These are phyloP conservation scores for Mortierella sp. DNA, from an alignment of 371 early-diverging fungal genomes.

Conservation along the genomic window DNA sequence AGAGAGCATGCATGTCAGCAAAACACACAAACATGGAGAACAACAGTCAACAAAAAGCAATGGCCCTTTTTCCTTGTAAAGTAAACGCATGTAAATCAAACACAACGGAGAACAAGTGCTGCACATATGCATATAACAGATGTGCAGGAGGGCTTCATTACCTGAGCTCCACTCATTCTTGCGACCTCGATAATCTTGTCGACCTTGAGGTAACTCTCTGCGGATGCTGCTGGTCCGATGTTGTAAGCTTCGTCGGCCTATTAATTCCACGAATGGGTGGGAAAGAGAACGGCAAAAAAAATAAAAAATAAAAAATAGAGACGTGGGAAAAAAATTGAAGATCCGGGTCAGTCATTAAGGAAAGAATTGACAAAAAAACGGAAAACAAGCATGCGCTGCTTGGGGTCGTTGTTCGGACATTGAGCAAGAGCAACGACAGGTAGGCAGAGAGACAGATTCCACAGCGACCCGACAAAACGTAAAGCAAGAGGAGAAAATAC, in stretches of 20 bases:
- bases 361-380: constrained; percentile 2
- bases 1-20: neutral
- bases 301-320: neutral
- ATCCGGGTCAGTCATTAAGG: neutral
- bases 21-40: neutral
- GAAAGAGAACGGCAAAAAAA: neutral
- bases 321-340: constrained; percentile 6
- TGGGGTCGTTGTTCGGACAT: neutral
- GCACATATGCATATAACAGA: neutral
- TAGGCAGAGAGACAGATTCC: neutral
- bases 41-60: neutral
- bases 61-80: constrained; percentile 3
- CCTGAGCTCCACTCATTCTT: constrained; percentile 86
- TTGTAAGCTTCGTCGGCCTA: constrained; percentile 95
- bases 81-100: neutral
- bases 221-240: constrained; percentile 90
- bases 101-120: neutral
- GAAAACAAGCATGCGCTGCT: neutral
- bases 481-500: neutral
- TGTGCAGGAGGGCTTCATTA: constrained; percentile 24
- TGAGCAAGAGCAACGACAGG: neutral
- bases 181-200: constrained; percentile 90
- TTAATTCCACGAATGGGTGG: neutral
- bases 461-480: neutral
- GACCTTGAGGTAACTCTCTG: constrained; percentile 89